These are phyloP conservation scores for Hypericum androsaemum DNA, from an alignment of 345 rosid species.

Conservation along the genomic window DNA sequence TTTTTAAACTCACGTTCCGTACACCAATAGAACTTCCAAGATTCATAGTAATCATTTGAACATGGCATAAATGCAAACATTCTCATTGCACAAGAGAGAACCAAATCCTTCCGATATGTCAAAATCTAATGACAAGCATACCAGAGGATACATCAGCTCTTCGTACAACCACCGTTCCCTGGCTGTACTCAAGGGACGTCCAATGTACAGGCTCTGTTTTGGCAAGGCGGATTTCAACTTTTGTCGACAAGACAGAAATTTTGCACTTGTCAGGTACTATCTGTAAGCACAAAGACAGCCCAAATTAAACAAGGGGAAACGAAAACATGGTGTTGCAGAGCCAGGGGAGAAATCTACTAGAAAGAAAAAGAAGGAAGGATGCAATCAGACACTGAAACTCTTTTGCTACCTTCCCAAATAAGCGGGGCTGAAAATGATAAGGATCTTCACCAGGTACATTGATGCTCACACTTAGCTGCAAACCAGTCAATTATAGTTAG, in stretches of 20 bases:
- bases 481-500: background rate
- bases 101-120: background rate
- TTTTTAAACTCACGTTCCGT: too few species aligned
- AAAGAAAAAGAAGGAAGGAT: background rate
- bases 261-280: conserved; percentile 67
- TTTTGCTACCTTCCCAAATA: conserved; percentile 71
- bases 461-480: conserved; percentile 64
- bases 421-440: conserved; percentile 70
- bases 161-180: conserved; percentile 30
- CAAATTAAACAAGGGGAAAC: background rate
- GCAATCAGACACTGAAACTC: background rate
- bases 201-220: conserved; percentile 72
- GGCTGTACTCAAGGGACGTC: conserved; percentile 68
- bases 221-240: conserved; percentile 71
- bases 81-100: background rate
- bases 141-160: conserved; percentile 41
- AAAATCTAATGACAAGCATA: conserved; percentile 2
- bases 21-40: too few species aligned
- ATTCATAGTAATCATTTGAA: too few species aligned
- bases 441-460: conserved; percentile 61
- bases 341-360: background rate
- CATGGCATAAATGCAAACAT: too few species aligned
- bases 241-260: conserved; percentile 58
- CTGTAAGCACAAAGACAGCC: conserved; percentile 26
- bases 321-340: background rate